Evolutionary conservation across 192 early-diverging fungal genomes (phyloP), one percentile per base, ranked within the genome.

Genomic region (Dispira simplex): DNA sequence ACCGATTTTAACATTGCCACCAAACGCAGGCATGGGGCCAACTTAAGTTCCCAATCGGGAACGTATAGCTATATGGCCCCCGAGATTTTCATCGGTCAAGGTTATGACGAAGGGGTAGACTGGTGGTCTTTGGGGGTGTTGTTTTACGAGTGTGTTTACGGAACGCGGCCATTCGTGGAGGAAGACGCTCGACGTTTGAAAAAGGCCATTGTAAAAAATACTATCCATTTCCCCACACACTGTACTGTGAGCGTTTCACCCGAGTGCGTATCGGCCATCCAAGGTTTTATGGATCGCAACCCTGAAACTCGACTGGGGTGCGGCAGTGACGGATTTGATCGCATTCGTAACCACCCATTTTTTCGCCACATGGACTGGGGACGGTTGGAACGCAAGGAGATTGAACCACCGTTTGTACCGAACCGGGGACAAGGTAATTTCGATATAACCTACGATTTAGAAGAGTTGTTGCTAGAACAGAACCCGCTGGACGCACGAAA

Each of bases 1-100:
- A 92, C 90, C 32, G 95, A 98, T 71, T 98, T 98, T 66, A 98
- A 98, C 73, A 93, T 98, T 71, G 93, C 93, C 11, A 88, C 87
- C 14, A 78, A 85, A 44, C 78, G 83, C 56, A 83, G 81, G 54
- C 78, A 80, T 16, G 64, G 59, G 10, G 44, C 32, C 28, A 73
- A 63, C 46, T 72, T 95, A 65, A 90, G 82, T 8, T 87, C 89
- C 28, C 83, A 85, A 6, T 91, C 95, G 11, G 95, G 95, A 23
- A 93, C 89, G 10, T 85, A 85, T 56, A 85, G 87, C 25, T 98
- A 98, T 65, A 96, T 98, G 92, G 88, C 88, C 9, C 88, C 88
- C 9, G 88, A 90, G 65, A 68, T 90, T 2, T 79, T 86, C 64
- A 68, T 65, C 62, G 73, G 78, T 54, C 65, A 65, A 4, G 91